phyloP scores from a whole-genome alignment of 352 stramenopile species.

The Plasmopara viticola region DNA sequence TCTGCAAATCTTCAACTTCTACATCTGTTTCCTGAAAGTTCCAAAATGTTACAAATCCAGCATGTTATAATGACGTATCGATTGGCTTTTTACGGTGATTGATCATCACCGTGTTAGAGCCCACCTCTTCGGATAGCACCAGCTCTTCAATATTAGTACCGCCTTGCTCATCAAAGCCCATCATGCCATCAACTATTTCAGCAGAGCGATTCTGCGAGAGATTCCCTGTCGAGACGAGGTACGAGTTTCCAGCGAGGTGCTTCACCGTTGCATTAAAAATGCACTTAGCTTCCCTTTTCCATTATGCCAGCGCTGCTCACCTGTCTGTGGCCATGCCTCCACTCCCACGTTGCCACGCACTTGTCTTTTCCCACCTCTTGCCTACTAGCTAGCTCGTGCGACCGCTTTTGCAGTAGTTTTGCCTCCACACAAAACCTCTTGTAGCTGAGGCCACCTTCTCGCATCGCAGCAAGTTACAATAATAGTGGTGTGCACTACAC shows the following conservation, averaged over 20 bases:
- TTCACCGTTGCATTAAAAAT: constrained; percentile 15
- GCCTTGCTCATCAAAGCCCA: not conserved
- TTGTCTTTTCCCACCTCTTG: constrained; percentile 1
- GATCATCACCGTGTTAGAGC: not conserved
- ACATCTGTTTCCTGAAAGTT: not conserved
- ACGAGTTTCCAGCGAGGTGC: constrained; percentile 60
- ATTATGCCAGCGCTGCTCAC: constrained; percentile 15
- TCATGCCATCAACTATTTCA: not conserved
- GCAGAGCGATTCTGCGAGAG: constrained; percentile 1
- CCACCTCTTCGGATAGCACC: constrained; percentile 16
- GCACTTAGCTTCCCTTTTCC: not conserved
- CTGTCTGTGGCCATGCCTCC: constrained; percentile 41
- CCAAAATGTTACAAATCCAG: not conserved
- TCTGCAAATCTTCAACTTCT: constrained; percentile 1
- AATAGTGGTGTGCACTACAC: constrained; percentile 8
- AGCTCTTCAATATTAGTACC: constrained; percentile 14
- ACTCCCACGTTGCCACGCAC: constrained; percentile 43
- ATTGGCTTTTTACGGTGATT: too few species aligned
- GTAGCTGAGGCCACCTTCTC: constrained; percentile 35
- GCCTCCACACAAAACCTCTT: constrained; percentile 44
- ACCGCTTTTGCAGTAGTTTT: constrained; percentile 32
- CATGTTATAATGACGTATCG: not conserved
- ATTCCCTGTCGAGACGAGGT: constrained; percentile 56
- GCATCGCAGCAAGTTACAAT: constrained; percentile 15
- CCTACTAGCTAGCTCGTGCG: constrained; percentile 22